Percentiles rank a stretch among this genome's conserved stretches.
These are phyloP conservation scores for Globisporangium canariense DNA, from an alignment of 352 stramenopile genomes.

Conservation along the genomic window DNA sequence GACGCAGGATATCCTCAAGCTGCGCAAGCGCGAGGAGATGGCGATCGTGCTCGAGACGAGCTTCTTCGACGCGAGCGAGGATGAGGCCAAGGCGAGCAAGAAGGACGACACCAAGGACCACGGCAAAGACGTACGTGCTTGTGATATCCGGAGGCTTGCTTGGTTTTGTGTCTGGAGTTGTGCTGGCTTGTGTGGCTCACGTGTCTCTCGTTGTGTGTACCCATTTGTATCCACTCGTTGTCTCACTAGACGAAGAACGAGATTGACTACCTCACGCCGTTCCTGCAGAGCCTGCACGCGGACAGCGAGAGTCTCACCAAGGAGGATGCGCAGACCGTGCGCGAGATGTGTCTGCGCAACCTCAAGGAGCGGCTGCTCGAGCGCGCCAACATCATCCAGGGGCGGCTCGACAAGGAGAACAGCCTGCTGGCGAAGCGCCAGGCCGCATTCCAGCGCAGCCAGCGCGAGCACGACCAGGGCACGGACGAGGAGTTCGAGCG, in stretches of 20 bases:
- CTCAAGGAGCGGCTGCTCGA: constrained; percentile 92
- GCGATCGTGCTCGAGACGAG: constrained; percentile 79
- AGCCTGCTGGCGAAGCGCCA: constrained; percentile 88
- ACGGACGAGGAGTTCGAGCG: constrained; percentile 93
- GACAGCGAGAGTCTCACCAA: constrained; percentile 46
- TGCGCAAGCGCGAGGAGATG: constrained; percentile 86
- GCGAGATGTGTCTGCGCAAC: constrained; percentile 89
- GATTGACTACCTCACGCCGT: constrained; percentile 93
- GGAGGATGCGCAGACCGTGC: constrained; percentile 85
- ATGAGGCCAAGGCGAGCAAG: constrained; percentile 55
- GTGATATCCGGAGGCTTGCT: not conserved
- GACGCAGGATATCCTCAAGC: constrained; percentile 89
- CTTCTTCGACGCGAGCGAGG: constrained; percentile 78
- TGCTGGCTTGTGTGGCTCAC: not conserved
- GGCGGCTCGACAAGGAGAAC: constrained; percentile 92
- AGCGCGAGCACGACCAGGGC: constrained; percentile 88
- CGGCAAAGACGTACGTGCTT: constrained; percentile 52
- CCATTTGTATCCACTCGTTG: not conserved
- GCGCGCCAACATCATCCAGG: constrained; percentile 94
- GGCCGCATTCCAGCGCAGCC: constrained; percentile 89
- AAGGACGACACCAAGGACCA: constrained; percentile 67
- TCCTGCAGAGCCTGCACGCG: constrained; percentile 82
- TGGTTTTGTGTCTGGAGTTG: no score
- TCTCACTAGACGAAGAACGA: constrained; percentile 52
- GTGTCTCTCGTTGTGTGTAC: not conserved